Evolutionary conservation across 495 filamentous ascomycete species (phyloP), one percentile per base, ranked within the genome.

Genomic region (Talaromyces borbonicus): DNA sequence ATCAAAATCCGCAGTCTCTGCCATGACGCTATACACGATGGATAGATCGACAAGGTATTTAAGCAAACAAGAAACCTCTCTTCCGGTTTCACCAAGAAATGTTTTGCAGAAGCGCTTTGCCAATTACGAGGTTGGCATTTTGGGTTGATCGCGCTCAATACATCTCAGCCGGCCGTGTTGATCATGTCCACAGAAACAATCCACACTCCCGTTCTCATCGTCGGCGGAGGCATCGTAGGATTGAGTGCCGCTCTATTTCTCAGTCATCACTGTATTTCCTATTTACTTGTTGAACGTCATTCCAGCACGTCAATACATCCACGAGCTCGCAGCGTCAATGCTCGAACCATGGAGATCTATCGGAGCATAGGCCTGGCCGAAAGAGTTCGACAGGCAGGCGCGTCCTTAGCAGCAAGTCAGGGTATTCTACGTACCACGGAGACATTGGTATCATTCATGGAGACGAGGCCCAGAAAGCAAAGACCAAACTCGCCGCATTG

Each of bases 141-240:
- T n/a, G n/a, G n/a, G n/a, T n/a, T n/a, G n/a, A n/a, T n/a, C n/a
- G n/a, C n/a, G n/a, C n/a, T n/a, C n/a, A n/a, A n/a, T n/a, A n/a
- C n/a, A n/a, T n/a, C n/a, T n/a, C n/a, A n/a, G n/a, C n/a, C n/a
- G n/a, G n/a, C n/a, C n/a, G n/a, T n/a, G n/a, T n/a, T n/a, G n/a
- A n/a, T n/a, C n/a, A n/a, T n/a, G n/a, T n/a, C 35, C 8, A 29
- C 16, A 44, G 14, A 44, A 23, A 44, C 42, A 29, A 33, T 29
- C 42, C 42, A 44, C 23, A 14, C n/a, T 24, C 42, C 42, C 18
- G 47, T 57, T 22, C 16, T 50, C 15, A 56, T 62, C 19, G 46
- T 62, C 14, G 57, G 57, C 9, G 59, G 56, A 12, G 56, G 59
- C n/a, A 52, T 55, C 14, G 47, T 53, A 5, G 59, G 58, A 11